These are phyloP conservation scores for Boletus subcaerulescens DNA, from an alignment of 768 basidiomycete species.

Conservation along the genomic window DNA sequence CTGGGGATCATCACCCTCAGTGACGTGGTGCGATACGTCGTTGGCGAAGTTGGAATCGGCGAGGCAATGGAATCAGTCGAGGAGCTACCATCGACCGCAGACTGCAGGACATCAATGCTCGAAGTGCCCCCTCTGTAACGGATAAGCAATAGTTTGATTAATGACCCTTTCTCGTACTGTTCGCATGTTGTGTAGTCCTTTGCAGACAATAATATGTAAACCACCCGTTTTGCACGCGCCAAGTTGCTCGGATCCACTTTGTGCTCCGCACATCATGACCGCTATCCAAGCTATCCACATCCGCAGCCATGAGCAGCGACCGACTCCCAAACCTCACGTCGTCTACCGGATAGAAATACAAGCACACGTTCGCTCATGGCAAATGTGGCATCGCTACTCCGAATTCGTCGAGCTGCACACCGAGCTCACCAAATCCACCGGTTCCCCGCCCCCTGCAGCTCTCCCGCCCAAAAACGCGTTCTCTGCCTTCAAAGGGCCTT, in stretches of 20 bases:
- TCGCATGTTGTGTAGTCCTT: conserved; percentile 7
- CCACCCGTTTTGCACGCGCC: background rate
- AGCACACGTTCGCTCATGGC: conserved; percentile 89
- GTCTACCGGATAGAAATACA: conserved; percentile 84
- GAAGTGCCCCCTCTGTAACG: conserved; percentile 5
- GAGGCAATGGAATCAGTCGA: conserved; percentile 40
- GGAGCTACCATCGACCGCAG: conserved; percentile 16
- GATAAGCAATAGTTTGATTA: background rate
- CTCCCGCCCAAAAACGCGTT: conserved; percentile 85
- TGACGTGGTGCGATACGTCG: conserved; percentile 83
- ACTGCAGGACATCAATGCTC: conserved; percentile 12
- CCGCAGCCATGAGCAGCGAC: conserved; percentile 64
- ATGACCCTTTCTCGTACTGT: conserved; percentile 1
- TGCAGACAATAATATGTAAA: conserved; percentile 8
- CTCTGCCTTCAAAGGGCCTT: conserved; percentile 57
- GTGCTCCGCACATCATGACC: conserved; percentile 42
- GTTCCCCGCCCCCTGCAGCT: conserved; percentile 70
- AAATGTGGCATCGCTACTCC: conserved; percentile 91
- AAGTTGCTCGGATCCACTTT: background rate
- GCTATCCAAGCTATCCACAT: conserved; percentile 78
- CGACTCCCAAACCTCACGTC: conserved; percentile 69
- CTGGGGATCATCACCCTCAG: conserved; percentile 86
- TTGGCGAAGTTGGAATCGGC: conserved; percentile 58
- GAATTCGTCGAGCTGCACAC: conserved; percentile 88
- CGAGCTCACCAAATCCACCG: conserved; percentile 77